A percentile compares a stretch with the other conserved stretches of the same genome.
These are phyloP conservation scores for Tritrichomonas foetus DNA, from an alignment of 208 protist species.

Conservation along the genomic window DNA sequence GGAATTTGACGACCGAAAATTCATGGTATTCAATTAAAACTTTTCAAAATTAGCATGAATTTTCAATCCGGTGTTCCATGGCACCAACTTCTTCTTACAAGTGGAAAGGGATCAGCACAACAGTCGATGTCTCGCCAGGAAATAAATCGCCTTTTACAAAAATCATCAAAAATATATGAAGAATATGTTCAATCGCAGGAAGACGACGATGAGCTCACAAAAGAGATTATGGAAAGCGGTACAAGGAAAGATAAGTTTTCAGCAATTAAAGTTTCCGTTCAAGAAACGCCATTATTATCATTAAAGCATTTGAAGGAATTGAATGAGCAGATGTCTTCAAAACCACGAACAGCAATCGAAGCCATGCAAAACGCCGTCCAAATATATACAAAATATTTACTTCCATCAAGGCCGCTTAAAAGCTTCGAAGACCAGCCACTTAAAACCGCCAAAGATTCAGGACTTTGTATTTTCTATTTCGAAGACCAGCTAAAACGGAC, in stretches of 20 bases:
- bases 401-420: neutral
- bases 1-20: too few relatives aligned
- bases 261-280: constrained; percentile 2
- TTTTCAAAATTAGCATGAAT: neutral
- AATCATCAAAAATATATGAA: neutral
- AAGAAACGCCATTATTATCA: neutral
- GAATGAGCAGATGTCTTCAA: neutral
- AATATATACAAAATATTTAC: neutral
- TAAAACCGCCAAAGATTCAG: neutral
- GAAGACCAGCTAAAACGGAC: neutral
- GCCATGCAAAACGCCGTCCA: neutral
- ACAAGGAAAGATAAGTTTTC: constrained; percentile 24
- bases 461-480: neutral
- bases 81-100: neutral
- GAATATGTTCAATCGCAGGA: neutral
- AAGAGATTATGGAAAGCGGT: neutral
- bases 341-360: neutral
- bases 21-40: too few relatives aligned
- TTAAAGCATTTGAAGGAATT: neutral
- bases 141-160: neutral
- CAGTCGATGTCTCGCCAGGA: neutral
- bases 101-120: neutral
- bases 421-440: neutral
- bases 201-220: neutral
- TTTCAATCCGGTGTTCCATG: constrained; percentile 2